These are phyloP conservation scores for Climacium dendroides DNA, from an alignment of 225 moss, liverwort and hornwort genomes.

Conservation along the genomic window DNA sequence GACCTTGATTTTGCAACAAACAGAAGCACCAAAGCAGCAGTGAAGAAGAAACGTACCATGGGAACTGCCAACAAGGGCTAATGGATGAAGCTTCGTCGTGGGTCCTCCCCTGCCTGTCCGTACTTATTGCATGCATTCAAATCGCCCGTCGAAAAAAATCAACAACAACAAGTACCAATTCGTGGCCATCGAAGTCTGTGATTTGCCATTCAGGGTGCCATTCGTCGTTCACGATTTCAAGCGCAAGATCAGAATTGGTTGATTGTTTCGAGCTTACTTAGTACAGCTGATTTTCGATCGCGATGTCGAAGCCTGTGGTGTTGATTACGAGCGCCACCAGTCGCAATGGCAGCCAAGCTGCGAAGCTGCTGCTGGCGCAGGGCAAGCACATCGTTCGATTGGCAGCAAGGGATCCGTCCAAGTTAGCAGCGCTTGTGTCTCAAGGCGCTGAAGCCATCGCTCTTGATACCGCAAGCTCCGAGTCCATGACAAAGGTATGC, in stretches of 20 bases:
- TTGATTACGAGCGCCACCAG: conserved; percentile 21
- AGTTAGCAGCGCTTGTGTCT: not conserved
- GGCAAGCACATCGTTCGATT: not conserved
- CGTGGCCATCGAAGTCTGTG: not conserved
- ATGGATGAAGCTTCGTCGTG: not conserved
- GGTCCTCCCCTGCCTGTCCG: not conserved
- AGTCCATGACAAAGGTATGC: not conserved
- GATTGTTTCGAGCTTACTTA: not conserved
- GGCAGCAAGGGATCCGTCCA: conserved; percentile 10
- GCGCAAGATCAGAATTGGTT: not conserved
- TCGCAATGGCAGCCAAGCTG: conserved; percentile 8
- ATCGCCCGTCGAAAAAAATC: not conserved
- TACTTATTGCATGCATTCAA: not conserved
- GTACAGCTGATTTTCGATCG: not conserved
- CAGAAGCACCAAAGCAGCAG: not conserved
- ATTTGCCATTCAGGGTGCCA: too few relatives aligned
- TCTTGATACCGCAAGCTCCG: not conserved
- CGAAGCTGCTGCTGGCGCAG: not conserved
- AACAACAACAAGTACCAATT: not conserved
- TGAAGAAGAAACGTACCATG: too few relatives aligned
- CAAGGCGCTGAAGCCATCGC: not conserved
- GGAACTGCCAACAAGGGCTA: not conserved
- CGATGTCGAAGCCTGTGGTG: conserved; percentile 6
- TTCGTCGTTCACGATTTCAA: not conserved
- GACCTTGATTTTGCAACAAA: not conserved